Base-by-base conservation (phyloP, 176 grass and related monocot genomes). In the Luzula sylvatica region DNA sequence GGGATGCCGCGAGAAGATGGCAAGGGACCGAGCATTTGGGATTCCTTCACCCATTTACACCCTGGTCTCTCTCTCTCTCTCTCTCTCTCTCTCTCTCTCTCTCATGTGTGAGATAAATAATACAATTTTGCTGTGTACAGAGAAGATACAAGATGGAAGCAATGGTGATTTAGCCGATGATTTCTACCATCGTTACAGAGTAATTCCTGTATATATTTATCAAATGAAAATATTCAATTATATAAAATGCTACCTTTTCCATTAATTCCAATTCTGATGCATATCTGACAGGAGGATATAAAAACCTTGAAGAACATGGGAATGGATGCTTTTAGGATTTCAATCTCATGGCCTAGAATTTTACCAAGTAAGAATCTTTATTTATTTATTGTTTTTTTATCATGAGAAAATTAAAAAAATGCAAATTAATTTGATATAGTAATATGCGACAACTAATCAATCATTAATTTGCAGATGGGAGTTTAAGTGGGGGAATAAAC, bases 101-200 rank as follows among this genome's bases (percentile, higher is more conserved):
- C n/a, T n/a, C n/a, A n/a, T n/a, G n/a, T n/a, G n/a, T n/a, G n/a
- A n/a, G n/a, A n/a, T n/a, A 27, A 48, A 9, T 11, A 58, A 25
- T 6, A 21, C n/a, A n/a, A n/a, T n/a, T n/a, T n/a, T n/a, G n/a
- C n/a, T n/a, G n/a, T n/a, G n/a, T 55, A 30, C 76, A 81, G 86
- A 82, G 30, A 80, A 65, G 53, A 65, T 90, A 24, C 4, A 9
- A 40, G 70, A 81, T 28, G 41, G 60, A 14, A 78, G 52, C 14
- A 90, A 72, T 1, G 80, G 86, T 0, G 76, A 90, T 42, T 56
- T 90, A 7, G 80, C 86, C 3, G 8, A 49, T 0, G 76, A 90
- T 26, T 74, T 81, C 58, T 87, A 87, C 14, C 29, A 87, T 69
- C 73, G 73, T 0, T 87, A 82, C 68, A 87, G 81, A 67, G 82